Percentiles rank a stretch among this genome's conserved stretches.
phyloP scores from a whole-genome alignment of 805 yeast genomes.

The Torulaspora maleeae region DNA sequence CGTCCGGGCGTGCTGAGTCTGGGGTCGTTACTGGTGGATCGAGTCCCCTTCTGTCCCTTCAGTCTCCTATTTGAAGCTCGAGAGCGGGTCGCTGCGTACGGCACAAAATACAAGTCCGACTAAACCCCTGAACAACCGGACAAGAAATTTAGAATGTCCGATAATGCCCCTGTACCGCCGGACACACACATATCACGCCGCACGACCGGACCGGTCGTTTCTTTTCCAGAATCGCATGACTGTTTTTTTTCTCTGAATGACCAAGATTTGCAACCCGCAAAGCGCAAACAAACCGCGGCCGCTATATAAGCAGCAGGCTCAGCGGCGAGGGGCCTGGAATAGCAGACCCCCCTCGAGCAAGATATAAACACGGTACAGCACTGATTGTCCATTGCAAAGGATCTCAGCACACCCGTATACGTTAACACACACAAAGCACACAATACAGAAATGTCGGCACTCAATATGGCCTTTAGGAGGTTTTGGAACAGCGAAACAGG shows the following conservation, averaged over 20 bases:
- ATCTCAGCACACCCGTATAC: not conserved
- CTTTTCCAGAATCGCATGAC: constrained; percentile 2
- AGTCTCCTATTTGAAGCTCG: not conserved
- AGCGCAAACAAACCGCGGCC: not conserved
- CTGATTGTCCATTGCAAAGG: not conserved
- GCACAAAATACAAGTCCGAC: too few relatives aligned
- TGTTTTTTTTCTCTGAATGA: not conserved
- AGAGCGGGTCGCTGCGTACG: too few relatives aligned
- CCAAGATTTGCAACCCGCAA: too few relatives aligned
- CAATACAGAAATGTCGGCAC: constrained; percentile 16
- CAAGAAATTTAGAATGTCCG: too few relatives aligned
- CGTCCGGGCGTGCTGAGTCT: not conserved
- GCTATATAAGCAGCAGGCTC: not conserved
- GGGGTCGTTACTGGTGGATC: not conserved
- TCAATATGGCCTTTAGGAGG: constrained; percentile 47
- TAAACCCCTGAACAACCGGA: too few relatives aligned
- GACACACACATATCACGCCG: not conserved
- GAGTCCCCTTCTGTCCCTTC: not conserved
- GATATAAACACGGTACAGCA: not conserved
- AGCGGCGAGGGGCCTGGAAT: not conserved
- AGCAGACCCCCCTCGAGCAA: not conserved
- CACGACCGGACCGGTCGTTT: not conserved
- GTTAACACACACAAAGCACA: too few relatives aligned
- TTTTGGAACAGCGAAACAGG: constrained; percentile 87
- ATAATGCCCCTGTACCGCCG: not conserved